phyloP scores from a whole-genome alignment of 108 stramenopile species.

The Cyclotella sp. region DNA sequence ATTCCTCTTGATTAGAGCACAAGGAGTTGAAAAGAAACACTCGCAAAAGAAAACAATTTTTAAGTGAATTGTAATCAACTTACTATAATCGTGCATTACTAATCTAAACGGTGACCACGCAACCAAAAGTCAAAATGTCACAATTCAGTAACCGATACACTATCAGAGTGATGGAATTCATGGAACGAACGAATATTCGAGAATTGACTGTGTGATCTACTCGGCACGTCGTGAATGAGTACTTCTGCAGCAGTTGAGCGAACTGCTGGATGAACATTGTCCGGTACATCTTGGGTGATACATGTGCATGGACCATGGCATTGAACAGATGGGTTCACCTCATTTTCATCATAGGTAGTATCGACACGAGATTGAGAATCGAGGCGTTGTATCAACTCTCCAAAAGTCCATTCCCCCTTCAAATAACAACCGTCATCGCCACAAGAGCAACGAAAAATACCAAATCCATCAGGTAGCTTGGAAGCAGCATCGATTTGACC shows the following conservation, averaged over 20 bases:
- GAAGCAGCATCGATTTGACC: background rate
- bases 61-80: no score
- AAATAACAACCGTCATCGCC: background rate
- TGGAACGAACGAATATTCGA: background rate
- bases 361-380: background rate
- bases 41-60: no score
- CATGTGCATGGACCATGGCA: background rate
- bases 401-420: background rate
- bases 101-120: no score
- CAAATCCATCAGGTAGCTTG: conserved; percentile 4
- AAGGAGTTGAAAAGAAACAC: no score
- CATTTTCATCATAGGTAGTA: background rate
- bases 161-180: no score
- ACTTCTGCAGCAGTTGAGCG: background rate
- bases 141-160: no score
- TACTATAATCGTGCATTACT: no score
- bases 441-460: background rate
- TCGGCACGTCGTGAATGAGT: background rate
- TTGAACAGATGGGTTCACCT: background rate
- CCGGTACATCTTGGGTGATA: background rate
- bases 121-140: no score
- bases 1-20: no score
- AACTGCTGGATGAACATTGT: no score
- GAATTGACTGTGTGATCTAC: no score
- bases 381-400: background rate